Base-by-base conservation (phyloP, 176 grass and related monocot genomes). In the Hordeum marinum region DNA sequence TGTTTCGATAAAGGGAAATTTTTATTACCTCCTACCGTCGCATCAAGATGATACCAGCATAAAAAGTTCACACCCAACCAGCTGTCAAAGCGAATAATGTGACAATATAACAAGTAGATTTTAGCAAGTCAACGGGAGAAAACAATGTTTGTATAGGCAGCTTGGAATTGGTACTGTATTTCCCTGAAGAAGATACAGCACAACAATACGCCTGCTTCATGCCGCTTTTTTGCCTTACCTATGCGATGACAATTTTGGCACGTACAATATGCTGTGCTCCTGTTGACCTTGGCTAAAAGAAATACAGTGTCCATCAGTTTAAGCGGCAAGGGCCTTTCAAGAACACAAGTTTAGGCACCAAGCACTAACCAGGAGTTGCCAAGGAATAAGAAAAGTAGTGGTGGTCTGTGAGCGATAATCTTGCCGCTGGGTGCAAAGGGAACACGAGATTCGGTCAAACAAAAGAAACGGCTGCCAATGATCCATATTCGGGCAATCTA, bases 151-250 rank as follows among this genome's bases (percentile, higher is more conserved):
- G 20, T 25, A 20, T 18, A 21, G 1, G 50, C 18, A 26, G 80
- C 63, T 72, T 50, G 36, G 37, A 75, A 68, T 68, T 85, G 24
- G 46, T 34, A 34, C 9, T 25, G 26, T 34, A 45, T 70, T 59
- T 24, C 1, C 21, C 13, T 1, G 27, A 14, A 64, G 8, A 36
- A 68, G 57, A 45, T 36, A 39, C 34, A 60, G 10, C 0, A 77
- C 18, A 43, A 31, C 25, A 46, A 80, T 43, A 60, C 76, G 83
- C 83, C 79, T 43, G 82, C 43, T 90, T 90, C 88, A 82, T 82
- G 88, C 88, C 26, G 83, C 23, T 66, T 66, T 74, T 65, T 72
- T 85, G 40, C 76, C 23, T 11, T 39, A 63, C 58, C 59, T 89
- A 18, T 60, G 66, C 34, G 23, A 29, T 35, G 21, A 55, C 20